Base-by-base conservation (phyloP, 164 flowering plant species). In the Santalum album region DNA sequence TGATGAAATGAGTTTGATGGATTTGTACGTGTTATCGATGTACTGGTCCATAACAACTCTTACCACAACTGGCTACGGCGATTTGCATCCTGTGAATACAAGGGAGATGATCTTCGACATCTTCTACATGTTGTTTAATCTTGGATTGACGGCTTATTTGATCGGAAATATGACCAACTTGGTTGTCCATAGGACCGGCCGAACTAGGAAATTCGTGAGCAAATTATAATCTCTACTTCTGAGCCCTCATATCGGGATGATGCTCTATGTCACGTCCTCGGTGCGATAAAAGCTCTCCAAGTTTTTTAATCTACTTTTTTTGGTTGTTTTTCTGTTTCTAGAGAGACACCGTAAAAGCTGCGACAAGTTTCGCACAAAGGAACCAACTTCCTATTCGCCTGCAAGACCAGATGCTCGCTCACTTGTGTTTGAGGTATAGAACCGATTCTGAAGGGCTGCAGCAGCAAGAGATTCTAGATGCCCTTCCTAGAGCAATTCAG, bases 151-250 rank as follows among this genome's bases (percentile, higher is more conserved):
- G 7, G 60, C 90, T 22, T 83, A 81, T 51, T 27, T 79, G 50
- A 75, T 83, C 36, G 90, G 87, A 46, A 83, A 83, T 58, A 83
- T 83, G 90, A 83, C 86, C 56, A 81, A 75, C 68, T 67, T 81
- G 73, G 73, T 81, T 43, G 84, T 79, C 47, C 87, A 83, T 47
- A 73, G 71, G 22, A 81, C 85, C 23, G 64, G 78, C 35, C 73
- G 81, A 53, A 83, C 90, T 1, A 73, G 83, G 58, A 63, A 60
- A 69, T 83, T 77, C 61, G 90, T 83, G 56, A 83, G 90, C 70
- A 58, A 40, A 17, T 48, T n/a, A n/a, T n/a, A n/a, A n/a, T 40
- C 15, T 27, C 32, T 25, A n/a, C n/a, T n/a, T n/a, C n/a, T n/a
- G n/a, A n/a, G n/a, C n/a, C n/a, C n/a, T n/a, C n/a, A n/a, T n/a